Evolutionary conservation across 2,329 filamentous ascomycete species (phyloP).

Genomic region (Diaporthe batatas): DNA sequence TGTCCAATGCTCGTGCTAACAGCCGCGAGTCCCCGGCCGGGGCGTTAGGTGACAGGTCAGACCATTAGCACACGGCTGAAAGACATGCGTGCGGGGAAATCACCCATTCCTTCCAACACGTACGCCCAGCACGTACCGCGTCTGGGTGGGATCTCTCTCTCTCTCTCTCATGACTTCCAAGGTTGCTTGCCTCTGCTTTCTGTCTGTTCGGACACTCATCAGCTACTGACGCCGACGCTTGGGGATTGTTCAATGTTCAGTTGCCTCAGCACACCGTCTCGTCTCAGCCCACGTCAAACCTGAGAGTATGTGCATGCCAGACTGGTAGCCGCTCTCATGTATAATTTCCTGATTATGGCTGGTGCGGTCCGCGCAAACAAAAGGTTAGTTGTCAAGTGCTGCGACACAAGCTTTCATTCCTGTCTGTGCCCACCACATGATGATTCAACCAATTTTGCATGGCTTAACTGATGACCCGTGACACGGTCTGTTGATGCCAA

Average conservation of each 20-base stretch:
- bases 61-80: not conserved
- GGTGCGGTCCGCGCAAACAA: too few relatives aligned
- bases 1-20: not conserved
- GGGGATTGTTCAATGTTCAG: too few relatives aligned
- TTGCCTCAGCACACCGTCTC: not conserved
- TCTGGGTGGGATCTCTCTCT: not conserved
- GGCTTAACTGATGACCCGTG: slow-evolving; percentile 43
- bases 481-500: slow-evolving; percentile 43
- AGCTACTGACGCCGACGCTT: not conserved
- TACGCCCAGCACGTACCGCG: not conserved
- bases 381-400: not conserved
- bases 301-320: not conserved
- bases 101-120: not conserved
- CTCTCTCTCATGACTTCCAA: too few relatives aligned
- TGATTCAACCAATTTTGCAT: slow-evolving; percentile 42
- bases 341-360: too few relatives aligned
- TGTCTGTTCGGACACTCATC: not conserved
- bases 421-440: not conserved
- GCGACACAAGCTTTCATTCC: not conserved
- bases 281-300: not conserved
- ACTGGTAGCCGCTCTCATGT: not conserved
- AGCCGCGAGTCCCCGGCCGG: not conserved
- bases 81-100: slow-evolving; percentile 13
- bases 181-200: not conserved
- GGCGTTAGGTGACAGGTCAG: slow-evolving; percentile 12